A percentile compares a stretch with the other conserved stretches of the same genome.
Evolutionary conservation across 257 asterid genomes (phyloP).

Genomic region (Petrea volubilis): DNA sequence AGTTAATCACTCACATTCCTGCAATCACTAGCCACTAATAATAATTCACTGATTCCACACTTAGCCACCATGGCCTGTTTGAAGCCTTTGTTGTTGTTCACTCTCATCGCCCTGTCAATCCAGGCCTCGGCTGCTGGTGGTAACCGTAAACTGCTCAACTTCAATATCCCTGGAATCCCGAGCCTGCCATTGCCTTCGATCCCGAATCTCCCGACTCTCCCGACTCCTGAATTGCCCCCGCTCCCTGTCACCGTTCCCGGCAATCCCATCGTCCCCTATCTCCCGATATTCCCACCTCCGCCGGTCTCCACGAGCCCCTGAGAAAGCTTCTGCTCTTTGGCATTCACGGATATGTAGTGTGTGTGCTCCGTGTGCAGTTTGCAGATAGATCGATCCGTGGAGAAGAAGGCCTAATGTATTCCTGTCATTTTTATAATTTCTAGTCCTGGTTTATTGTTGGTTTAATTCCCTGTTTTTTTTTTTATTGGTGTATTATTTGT

Average conservation of each 20-base stretch:
- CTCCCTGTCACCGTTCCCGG: too few relatives aligned
- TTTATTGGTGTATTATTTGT: background rate
- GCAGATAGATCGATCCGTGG: background rate
- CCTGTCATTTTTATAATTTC: background rate
- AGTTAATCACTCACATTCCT: background rate
- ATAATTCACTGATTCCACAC: background rate
- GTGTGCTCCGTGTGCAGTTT: background rate
- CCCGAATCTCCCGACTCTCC: background rate
- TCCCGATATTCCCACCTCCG: slow-evolving; percentile 4
- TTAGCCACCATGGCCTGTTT: slow-evolving; percentile 23
- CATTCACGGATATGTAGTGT: too few relatives aligned
- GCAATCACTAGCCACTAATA: background rate
- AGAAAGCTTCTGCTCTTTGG: background rate
- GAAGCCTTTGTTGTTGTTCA: slow-evolving; percentile 21
- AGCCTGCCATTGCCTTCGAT: too few relatives aligned
- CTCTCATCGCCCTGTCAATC: slow-evolving; percentile 20
- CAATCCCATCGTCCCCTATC: too few relatives aligned
- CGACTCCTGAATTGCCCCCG: background rate
- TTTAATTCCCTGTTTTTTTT: too few relatives aligned
- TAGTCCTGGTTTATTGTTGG: too few relatives aligned
- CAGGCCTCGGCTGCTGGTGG: slow-evolving; percentile 19
- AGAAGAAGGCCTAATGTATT: background rate
- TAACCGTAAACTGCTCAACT: slow-evolving; percentile 24
- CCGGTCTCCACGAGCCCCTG: slow-evolving; percentile 12
- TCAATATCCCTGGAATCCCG: slow-evolving; percentile 24